These are phyloP conservation scores for Capronia epimyces DNA, from an alignment of 2,329 filamentous ascomycete species.

Conservation along the genomic window DNA sequence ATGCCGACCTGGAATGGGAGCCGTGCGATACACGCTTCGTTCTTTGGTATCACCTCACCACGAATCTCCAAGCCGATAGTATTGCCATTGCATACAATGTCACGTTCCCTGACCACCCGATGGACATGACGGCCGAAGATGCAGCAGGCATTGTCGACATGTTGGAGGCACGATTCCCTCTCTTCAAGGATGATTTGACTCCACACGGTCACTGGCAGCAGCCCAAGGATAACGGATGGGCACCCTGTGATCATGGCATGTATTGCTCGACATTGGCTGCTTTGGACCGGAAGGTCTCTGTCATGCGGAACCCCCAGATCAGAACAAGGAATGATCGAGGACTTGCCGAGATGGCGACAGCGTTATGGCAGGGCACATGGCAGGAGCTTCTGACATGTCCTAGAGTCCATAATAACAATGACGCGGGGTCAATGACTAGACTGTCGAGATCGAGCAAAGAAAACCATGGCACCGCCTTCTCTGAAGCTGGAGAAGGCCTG, in stretches of 20 bases:
- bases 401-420: constrained; percentile 5
- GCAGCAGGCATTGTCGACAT: constrained; percentile 7
- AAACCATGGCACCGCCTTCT: no score
- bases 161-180: neutral
- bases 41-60: constrained; percentile 18
- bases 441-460: neutral
- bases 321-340: constrained; percentile 4
- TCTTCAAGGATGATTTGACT: constrained; percentile 7
- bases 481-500: no score
- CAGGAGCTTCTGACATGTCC: constrained; percentile 15
- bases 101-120: neutral
- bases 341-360: constrained; percentile 6
- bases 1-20: neutral
- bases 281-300: neutral
- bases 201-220: constrained; percentile 3
- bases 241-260: constrained; percentile 19
- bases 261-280: constrained; percentile 7
- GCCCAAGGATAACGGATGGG: constrained; percentile 13
- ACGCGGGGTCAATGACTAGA: neutral
- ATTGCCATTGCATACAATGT: constrained; percentile 16
- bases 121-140: constrained; percentile 5
- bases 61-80: constrained; percentile 3
- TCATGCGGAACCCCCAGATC: constrained; percentile 3
- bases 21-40: constrained; percentile 16
- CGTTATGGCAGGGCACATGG: constrained; percentile 14